Percentiles rank a stretch among this genome's conserved stretches.
Conservation (phyloP, 2,329 filamentous ascomycete species). For the Graphilbum sp. region DNA sequence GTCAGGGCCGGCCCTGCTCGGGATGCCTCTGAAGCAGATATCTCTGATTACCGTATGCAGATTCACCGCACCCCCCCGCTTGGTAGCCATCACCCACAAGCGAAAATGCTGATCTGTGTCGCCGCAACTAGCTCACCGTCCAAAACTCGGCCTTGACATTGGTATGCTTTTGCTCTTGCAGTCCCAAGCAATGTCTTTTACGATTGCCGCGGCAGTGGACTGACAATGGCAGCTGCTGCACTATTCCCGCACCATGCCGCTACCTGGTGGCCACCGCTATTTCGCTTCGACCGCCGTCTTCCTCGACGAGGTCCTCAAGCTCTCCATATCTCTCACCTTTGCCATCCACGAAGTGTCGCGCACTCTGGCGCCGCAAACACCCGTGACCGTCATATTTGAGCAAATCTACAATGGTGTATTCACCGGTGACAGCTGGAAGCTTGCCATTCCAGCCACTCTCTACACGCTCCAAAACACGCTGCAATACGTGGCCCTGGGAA, state of each 20-base stretch:
- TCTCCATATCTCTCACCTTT: conserved; percentile 71
- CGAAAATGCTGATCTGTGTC: neutral
- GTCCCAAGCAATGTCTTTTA: conserved; percentile 14
- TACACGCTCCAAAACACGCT: conserved; percentile 91
- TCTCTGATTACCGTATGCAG: conserved; percentile 45
- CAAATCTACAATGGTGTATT: conserved; percentile 72
- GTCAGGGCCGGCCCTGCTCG: conserved; percentile 30
- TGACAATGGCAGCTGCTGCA: conserved; percentile 96
- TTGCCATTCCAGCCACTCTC: conserved; percentile 73
- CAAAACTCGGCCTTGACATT: conserved; percentile 69
- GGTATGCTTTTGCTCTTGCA: too few relatives aligned
- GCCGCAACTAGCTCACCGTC: conserved; percentile 45
- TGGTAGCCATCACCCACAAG: neutral
- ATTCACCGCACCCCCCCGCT: neutral
- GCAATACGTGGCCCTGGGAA: conserved; percentile 82
- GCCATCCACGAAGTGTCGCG: conserved; percentile 75
- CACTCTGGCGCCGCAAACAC: conserved; percentile 60
- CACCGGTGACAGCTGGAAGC: conserved; percentile 82
- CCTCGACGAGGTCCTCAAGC: conserved; percentile 81
- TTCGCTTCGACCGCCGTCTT: conserved; percentile 89
- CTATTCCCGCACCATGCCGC: conserved; percentile 89
- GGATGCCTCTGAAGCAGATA: conserved; percentile 51
- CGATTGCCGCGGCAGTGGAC: too few relatives aligned
- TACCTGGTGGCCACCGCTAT: conserved; percentile 67
- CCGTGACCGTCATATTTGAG: conserved; percentile 63